Evolutionary conservation across 2,329 filamentous ascomycete species (phyloP).

Genomic region (Trichoderma atrobrunneum): DNA sequence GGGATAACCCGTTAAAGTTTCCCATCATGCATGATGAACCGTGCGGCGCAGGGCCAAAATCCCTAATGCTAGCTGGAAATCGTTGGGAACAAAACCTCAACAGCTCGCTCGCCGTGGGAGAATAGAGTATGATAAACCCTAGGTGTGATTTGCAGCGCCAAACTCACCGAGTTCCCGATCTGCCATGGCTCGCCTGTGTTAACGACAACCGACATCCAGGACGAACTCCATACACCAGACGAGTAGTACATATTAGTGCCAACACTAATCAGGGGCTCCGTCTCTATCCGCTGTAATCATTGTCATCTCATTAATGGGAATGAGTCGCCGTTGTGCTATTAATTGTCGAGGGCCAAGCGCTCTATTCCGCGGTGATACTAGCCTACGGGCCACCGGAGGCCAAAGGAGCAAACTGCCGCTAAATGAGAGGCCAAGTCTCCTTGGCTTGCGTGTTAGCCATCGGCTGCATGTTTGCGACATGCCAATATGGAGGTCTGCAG

Average conservation of each 20-base stretch:
- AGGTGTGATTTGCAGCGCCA: not conserved
- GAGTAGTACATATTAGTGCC: not conserved
- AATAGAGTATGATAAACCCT: not conserved
- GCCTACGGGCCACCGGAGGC: not conserved
- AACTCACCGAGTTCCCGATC: not conserved
- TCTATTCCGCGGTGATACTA: not conserved
- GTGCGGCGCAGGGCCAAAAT: not conserved
- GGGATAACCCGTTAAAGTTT: not conserved
- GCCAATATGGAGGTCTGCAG: not conserved
- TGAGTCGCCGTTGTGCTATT: not conserved
- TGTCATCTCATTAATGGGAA: not conserved
- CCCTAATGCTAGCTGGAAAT: not conserved
- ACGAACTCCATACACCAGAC: too few species aligned
- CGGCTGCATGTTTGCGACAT: slow-evolving; percentile 8
- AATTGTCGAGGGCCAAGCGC: not conserved
- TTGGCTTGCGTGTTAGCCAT: not conserved
- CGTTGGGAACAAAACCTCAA: not conserved
- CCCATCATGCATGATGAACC: slow-evolving; percentile 12
- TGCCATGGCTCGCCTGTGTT: not conserved
- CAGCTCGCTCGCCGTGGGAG: not conserved
- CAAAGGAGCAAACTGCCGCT: slow-evolving; percentile 1
- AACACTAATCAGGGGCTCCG: not conserved
- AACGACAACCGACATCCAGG: too few species aligned
- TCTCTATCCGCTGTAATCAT: not conserved
- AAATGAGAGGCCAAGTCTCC: not conserved